Base-by-base conservation (phyloP, 1,139 yeast genomes). In the Candida mesenterica region DNA sequence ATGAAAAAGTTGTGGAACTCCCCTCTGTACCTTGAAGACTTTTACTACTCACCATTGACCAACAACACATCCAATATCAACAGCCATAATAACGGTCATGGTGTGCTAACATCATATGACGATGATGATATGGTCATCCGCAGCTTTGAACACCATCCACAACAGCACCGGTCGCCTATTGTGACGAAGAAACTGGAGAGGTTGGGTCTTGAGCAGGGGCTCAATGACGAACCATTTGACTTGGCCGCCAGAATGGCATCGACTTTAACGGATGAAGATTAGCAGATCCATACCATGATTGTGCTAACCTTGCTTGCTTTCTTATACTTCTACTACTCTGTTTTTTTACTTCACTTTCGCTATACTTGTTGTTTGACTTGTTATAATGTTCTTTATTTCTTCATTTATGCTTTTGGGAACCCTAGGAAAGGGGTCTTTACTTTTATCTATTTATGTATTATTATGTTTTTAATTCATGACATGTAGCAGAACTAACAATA, bases 21-120 rank as follows among this genome's bases (percentile, higher is more conserved):
- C 15, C 87, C 87, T 3, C 72, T 80, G 5, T 77, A 77, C 48
- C 62, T 79, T 42, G 87, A 81, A 44, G 87, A 80, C 47, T 80
- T 80, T 49, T 79, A 79, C 49, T 74, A 77, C 34, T 77, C 83
- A 16, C 86, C 87, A 3, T 60, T 67, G 41, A 50, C 61, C 14
- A 60, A 70, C 16, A 29, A 31, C 14, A 10, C 27, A 7, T 31
- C 25, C 15, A 23, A 8, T 3, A 15, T 22, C n/a, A 28, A 23
- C n/a, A 28, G 14, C 19, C 34, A 28, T n/a, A 24, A 33, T n/a
- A 28, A 23, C 15, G 32, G 33, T 24, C 44, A 41, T 15, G 46
- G 46, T 5, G 46, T 48, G 20, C 53, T 68, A 37, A 62, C 60
- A 39, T 61, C 69, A 25, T 68, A 69, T 44, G 82, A 73, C 44